Conservation (phyloP, 495 filamentous ascomycete genomes). For the Penicillium steckii region DNA sequence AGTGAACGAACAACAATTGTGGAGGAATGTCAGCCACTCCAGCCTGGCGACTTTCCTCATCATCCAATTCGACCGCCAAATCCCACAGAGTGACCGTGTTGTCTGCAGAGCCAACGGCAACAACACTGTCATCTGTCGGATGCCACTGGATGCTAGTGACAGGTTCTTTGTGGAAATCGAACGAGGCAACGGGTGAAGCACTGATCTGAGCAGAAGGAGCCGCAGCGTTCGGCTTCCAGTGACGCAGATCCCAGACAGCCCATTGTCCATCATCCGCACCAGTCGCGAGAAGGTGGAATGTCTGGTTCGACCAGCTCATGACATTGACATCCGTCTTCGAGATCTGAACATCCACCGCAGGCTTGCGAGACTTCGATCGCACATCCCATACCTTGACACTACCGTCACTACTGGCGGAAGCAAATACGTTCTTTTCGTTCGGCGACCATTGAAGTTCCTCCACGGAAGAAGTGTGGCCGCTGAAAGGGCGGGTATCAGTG, state of each 20-base stretch:
- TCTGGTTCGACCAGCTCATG: constrained; percentile 87
- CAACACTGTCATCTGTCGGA: constrained; percentile 90
- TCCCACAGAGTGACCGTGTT: constrained; percentile 96
- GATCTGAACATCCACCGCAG: constrained; percentile 80
- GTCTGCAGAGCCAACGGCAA: constrained; percentile 89
- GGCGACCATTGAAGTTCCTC: constrained; percentile 98
- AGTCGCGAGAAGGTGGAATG: constrained; percentile 83
- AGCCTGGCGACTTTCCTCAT: constrained; percentile 90
- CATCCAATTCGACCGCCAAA: constrained; percentile 91
- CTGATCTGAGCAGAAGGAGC: constrained; percentile 35
- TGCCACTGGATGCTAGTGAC: constrained; percentile 98
- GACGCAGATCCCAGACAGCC: constrained; percentile 93
- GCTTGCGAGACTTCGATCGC: constrained; percentile 79
- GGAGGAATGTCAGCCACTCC: constrained; percentile 88
- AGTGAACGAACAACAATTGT: constrained; percentile 94
- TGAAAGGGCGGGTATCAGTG: constrained; percentile 75
- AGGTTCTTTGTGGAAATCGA: constrained; percentile 92
- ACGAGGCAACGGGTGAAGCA: constrained; percentile 78
- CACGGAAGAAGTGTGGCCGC: constrained; percentile 78
- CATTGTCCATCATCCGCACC: constrained; percentile 93
- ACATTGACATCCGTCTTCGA: constrained; percentile 90
- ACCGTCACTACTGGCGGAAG: constrained; percentile 88
- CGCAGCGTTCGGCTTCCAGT: constrained; percentile 76
- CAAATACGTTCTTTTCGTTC: constrained; percentile 86
- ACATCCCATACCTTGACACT: constrained; percentile 95